phyloP scores from a whole-genome alignment of 192 early-diverging fungal species.

The Linnemannia zychae region DNA sequence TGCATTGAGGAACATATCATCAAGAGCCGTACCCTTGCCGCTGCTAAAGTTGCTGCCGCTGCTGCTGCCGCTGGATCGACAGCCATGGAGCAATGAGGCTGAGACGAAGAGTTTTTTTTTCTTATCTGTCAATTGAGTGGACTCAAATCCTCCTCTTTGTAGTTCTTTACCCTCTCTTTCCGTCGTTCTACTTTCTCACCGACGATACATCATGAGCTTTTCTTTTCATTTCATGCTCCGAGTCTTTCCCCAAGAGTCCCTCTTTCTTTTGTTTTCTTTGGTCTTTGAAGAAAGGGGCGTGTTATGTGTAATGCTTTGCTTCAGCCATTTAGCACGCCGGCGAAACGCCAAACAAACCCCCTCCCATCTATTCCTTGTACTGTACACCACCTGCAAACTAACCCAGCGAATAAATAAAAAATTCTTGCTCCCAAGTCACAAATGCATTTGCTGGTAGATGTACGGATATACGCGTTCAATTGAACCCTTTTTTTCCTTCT shows the following conservation, averaged over 20 bases:
- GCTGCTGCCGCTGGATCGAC: not conserved
- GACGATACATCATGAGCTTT: not conserved
- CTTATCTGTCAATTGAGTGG: no score
- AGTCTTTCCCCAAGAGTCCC: not conserved
- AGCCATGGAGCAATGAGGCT: not conserved
- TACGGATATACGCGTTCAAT: not conserved
- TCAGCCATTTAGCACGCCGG: no score
- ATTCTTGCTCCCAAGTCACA: not conserved
- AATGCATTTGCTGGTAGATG: not conserved
- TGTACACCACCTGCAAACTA: not conserved
- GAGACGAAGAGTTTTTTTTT: not conserved
- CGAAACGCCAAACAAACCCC: not conserved
- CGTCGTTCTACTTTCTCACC: not conserved
- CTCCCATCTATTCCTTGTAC: not conserved
- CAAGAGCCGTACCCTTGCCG: slow-evolving; percentile 2
- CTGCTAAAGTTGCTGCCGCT: not conserved
- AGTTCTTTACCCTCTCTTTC: not conserved
- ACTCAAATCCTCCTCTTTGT: not conserved
- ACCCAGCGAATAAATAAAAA: not conserved
- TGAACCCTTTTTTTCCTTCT: no score
- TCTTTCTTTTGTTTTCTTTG: not conserved
- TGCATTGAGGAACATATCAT: slow-evolving; percentile 23
- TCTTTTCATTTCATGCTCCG: not conserved
- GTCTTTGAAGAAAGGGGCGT: not conserved
- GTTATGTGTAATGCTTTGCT: no score